Evolutionary conservation across 768 basidiomycete species (phyloP).

Genomic region (Suillus subluteus): DNA sequence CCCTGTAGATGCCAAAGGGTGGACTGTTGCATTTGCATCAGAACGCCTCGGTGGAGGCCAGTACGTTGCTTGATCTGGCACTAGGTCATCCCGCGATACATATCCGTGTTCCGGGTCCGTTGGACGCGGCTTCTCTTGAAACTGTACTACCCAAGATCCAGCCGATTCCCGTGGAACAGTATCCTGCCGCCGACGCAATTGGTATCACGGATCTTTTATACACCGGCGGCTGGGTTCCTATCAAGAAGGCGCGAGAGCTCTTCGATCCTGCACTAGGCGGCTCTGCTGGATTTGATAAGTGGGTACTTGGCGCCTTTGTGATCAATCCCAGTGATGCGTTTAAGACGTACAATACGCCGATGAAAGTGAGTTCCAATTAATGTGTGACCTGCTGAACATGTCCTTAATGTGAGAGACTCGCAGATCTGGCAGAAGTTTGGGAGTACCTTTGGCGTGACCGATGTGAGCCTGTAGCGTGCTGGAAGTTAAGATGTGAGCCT

Average conservation of each 20-base stretch:
- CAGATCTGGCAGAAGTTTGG: slow-evolving; percentile 29
- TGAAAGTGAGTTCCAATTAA: slow-evolving; percentile 34
- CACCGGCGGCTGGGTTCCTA: slow-evolving; percentile 38
- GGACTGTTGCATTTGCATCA: slow-evolving; percentile 49
- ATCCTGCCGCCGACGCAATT: slow-evolving; percentile 15
- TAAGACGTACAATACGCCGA: slow-evolving; percentile 44
- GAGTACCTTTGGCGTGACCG: slow-evolving; percentile 22
- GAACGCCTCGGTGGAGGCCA: slow-evolving; percentile 43
- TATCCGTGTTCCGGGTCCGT: slow-evolving; percentile 30
- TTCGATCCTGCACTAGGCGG: slow-evolving; percentile 42
- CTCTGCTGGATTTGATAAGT: slow-evolving; percentile 44
- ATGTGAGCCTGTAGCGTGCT: slow-evolving; percentile 25
- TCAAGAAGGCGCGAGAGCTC: slow-evolving; percentile 37
- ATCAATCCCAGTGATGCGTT: slow-evolving; percentile 50
- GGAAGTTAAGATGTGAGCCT: slow-evolving; percentile 27
- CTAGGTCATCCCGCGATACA: slow-evolving; percentile 43
- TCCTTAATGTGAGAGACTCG: background rate
- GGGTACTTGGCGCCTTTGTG: slow-evolving; percentile 40
- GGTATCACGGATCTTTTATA: slow-evolving; percentile 36
- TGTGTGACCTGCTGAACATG: background rate
- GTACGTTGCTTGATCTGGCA: slow-evolving; percentile 40
- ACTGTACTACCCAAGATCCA: slow-evolving; percentile 39
- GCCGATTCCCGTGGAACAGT: slow-evolving; percentile 32
- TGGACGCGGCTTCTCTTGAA: slow-evolving; percentile 30
- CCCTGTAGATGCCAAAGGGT: slow-evolving; percentile 50